phyloP scores from a whole-genome alignment of 345 rosid species.

The Draba incana region DNA sequence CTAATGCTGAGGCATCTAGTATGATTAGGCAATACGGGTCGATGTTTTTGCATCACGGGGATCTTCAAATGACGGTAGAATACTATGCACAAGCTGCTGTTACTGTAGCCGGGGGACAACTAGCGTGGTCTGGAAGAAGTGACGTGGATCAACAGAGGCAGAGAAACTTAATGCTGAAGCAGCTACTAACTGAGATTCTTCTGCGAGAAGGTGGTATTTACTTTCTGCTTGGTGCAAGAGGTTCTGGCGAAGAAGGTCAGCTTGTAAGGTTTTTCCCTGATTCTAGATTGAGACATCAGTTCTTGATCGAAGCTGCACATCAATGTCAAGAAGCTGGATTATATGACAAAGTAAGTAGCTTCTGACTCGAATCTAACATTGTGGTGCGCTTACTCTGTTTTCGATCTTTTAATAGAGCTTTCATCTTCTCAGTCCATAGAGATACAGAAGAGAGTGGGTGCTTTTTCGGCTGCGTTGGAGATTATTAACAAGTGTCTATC shows the following conservation, averaged over 20 bases:
- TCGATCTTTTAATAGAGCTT: constrained; percentile 9
- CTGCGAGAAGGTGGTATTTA: constrained; percentile 85
- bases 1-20: constrained; percentile 87
- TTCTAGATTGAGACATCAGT: constrained; percentile 66
- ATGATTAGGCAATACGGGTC: constrained; percentile 93
- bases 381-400: constrained; percentile 9
- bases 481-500: constrained; percentile 90
- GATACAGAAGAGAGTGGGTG: constrained; percentile 90
- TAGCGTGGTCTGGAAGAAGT: constrained; percentile 86
- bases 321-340: constrained; percentile 90
- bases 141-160: constrained; percentile 86
- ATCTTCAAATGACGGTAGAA: constrained; percentile 77
- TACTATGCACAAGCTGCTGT: constrained; percentile 98
- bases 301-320: constrained; percentile 85
- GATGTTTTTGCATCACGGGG: constrained; percentile 71
- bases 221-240: constrained; percentile 82
- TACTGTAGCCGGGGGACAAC: constrained; percentile 88
- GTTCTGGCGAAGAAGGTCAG: constrained; percentile 95
- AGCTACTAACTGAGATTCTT: constrained; percentile 84
- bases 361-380: constrained; percentile 17
- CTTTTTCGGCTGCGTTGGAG: constrained; percentile 87
- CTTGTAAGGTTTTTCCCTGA: constrained; percentile 73
- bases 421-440: constrained; percentile 68
- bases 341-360: constrained; percentile 76
- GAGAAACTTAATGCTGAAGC: constrained; percentile 84